Percentiles rank a stretch among this genome's conserved stretches.
These are phyloP conservation scores for Luzula sylvatica DNA, from an alignment of 176 grass and related monocot species.

Conservation along the genomic window DNA sequence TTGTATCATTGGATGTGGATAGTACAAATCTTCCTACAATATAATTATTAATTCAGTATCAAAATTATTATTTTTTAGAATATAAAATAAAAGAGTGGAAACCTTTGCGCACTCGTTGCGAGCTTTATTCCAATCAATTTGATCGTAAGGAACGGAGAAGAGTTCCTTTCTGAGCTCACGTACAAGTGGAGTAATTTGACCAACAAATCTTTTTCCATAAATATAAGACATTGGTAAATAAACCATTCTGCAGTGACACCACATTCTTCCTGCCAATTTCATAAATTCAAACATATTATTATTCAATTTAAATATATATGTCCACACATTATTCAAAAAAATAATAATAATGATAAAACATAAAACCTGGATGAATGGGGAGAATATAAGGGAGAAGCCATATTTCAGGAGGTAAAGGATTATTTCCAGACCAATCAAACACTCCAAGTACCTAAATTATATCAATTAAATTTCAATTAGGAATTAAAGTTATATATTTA, in stretches of 20 bases:
- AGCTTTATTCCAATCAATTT: slow-evolving; percentile 86
- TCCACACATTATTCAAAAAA: no score
- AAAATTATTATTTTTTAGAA: slow-evolving; percentile 4
- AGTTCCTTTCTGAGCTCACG: slow-evolving; percentile 74
- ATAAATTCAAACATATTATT: neutral
- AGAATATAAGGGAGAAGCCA: slow-evolving; percentile 79
- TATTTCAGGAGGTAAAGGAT: slow-evolving; percentile 86
- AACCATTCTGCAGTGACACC: slow-evolving; percentile 95
- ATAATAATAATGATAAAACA: no score
- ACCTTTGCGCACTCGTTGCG: slow-evolving; percentile 96
- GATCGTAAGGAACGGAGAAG: slow-evolving; percentile 36
- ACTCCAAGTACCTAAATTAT: slow-evolving; percentile 78
- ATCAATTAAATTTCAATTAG: neutral
- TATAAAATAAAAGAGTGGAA: slow-evolving; percentile 16
- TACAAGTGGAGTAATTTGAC: slow-evolving; percentile 48
- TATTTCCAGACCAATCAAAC: slow-evolving; percentile 97
- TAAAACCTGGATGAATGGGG: slow-evolving; percentile 76
- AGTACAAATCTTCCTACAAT: slow-evolving; percentile 93
- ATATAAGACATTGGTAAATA: slow-evolving; percentile 96
- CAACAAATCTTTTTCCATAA: slow-evolving; percentile 87
- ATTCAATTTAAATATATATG: neutral
- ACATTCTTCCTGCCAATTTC: slow-evolving; percentile 63
- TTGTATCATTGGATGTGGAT: slow-evolving; percentile 82
- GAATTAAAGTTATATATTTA: neutral
- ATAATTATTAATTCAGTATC: neutral